Evolutionary conservation across 164 flowering plant genomes (phyloP).

Genomic region (Euptelea pleiosperma): DNA sequence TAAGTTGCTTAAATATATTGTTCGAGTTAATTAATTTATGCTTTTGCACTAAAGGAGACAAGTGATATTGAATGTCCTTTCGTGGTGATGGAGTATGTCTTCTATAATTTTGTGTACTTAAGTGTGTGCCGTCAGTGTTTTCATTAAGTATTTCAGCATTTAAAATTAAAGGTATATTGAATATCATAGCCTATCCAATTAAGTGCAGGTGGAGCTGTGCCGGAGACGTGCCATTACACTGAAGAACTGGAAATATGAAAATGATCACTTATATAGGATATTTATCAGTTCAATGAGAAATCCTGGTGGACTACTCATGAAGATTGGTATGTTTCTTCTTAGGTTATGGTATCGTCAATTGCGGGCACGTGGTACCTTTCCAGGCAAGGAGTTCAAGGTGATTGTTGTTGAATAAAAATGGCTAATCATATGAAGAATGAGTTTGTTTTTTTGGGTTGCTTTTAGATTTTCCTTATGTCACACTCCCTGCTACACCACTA

Average conservation of each 20-base stretch:
- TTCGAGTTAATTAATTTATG: too few species aligned
- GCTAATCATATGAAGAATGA: neutral
- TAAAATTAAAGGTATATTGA: neutral
- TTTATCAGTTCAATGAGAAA: neutral
- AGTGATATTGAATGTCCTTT: too few species aligned
- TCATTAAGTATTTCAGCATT: too few species aligned
- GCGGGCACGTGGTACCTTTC: slow-evolving; percentile 2
- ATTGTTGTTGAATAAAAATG: neutral
- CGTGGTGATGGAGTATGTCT: too few species aligned
- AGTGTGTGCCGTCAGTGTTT: too few species aligned
- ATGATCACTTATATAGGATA: neutral
- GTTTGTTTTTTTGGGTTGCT: neutral
- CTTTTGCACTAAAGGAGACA: too few species aligned
- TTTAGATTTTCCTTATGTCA: neutral
- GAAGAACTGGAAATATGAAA: neutral
- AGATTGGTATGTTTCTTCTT: neutral
- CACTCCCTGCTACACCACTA: neutral
- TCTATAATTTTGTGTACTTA: too few species aligned
- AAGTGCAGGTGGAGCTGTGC: slow-evolving; percentile 7
- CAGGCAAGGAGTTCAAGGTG: slow-evolving; percentile 6
- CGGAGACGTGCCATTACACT: neutral
- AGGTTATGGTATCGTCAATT: neutral
- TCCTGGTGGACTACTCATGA: neutral
- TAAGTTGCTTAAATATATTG: too few species aligned
- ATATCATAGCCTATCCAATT: neutral